Evolutionary conservation across 495 filamentous ascomycete species (phyloP).

Genomic region (Tuber calosporum): DNA sequence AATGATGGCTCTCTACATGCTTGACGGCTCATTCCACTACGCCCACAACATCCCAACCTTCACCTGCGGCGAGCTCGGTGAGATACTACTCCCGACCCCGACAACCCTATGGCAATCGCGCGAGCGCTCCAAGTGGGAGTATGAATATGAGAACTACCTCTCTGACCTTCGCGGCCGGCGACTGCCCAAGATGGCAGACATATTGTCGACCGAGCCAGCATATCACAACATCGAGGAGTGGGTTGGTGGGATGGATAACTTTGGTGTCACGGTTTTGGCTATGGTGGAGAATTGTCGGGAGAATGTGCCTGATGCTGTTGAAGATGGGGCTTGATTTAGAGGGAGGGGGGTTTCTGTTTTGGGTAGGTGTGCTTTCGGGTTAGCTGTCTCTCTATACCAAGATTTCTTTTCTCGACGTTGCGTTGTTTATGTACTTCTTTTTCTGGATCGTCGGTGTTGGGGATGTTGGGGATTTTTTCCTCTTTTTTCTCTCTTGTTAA

Average conservation of each 20-base stretch:
- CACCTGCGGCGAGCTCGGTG: slow-evolving; percentile 19
- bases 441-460: background rate
- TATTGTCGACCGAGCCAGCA: slow-evolving; percentile 1
- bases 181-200: slow-evolving; percentile 25
- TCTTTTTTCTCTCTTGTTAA: background rate
- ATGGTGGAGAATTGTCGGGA: slow-evolving; percentile 20
- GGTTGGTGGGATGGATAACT: slow-evolving; percentile 34
- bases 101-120: slow-evolving; percentile 29
- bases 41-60: slow-evolving; percentile 24
- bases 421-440: background rate
- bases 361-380: background rate
- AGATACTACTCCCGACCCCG: slow-evolving; percentile 25
- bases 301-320: background rate
- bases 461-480: background rate
- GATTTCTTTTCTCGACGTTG: background rate
- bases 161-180: slow-evolving; percentile 19
- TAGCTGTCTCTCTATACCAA: background rate
- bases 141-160: slow-evolving; percentile 30
- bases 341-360: background rate
- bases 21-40: slow-evolving; percentile 34
- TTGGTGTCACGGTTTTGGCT: slow-evolving; percentile 31
- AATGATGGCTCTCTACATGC: slow-evolving; percentile 24
- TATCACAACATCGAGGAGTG: slow-evolving; percentile 23
- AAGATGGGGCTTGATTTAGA: background rate
- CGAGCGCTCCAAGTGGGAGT: slow-evolving; percentile 25